Evolutionary conservation across 495 filamentous ascomycete species (phyloP).

Genomic region (Cenococcum geophilum): DNA sequence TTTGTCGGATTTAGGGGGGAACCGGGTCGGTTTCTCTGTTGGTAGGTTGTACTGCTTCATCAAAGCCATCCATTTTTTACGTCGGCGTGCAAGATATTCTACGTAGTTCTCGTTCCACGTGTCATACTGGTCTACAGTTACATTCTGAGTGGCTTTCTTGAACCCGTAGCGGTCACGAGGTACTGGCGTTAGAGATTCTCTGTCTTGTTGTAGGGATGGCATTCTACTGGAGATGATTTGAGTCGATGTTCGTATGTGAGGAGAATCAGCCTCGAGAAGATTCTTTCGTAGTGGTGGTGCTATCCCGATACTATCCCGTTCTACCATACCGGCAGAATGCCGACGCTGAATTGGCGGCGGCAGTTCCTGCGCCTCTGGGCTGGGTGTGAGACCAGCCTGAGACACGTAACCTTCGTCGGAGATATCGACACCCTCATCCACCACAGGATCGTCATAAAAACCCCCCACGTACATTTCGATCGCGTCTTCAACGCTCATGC

Average conservation of each 20-base stretch:
- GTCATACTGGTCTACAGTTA: constrained; percentile 72
- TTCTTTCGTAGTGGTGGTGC: background rate
- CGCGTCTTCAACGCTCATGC: constrained; percentile 83
- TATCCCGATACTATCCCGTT: background rate
- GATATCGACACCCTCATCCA: constrained; percentile 21
- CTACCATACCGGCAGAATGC: constrained; percentile 4
- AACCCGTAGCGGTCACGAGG: constrained; percentile 85
- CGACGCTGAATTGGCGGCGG: background rate
- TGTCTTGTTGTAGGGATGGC: constrained; percentile 5
- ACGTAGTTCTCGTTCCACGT: constrained; percentile 69
- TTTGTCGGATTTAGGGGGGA: constrained; percentile 73
- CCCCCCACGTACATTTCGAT: constrained; percentile 90
- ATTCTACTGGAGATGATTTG: constrained; percentile 32
- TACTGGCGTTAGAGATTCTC: constrained; percentile 32
- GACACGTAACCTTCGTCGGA: constrained; percentile 9
- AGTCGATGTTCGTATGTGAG: constrained; percentile 9
- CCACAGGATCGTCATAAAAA: constrained; percentile 56
- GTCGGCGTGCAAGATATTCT: constrained; percentile 59
- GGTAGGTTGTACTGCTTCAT: constrained; percentile 70
- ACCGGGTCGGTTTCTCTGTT: constrained; percentile 62
- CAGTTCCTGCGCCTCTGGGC: background rate
- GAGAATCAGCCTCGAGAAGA: background rate
- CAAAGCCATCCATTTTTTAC: constrained; percentile 73
- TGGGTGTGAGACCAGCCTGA: constrained; percentile 1
- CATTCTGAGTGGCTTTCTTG: constrained; percentile 75